Evolutionary conservation across 1,284 basidiomycete species (phyloP), one percentile per base, ranked within the genome.

Genomic region (Sanghuangporus baumii): DNA sequence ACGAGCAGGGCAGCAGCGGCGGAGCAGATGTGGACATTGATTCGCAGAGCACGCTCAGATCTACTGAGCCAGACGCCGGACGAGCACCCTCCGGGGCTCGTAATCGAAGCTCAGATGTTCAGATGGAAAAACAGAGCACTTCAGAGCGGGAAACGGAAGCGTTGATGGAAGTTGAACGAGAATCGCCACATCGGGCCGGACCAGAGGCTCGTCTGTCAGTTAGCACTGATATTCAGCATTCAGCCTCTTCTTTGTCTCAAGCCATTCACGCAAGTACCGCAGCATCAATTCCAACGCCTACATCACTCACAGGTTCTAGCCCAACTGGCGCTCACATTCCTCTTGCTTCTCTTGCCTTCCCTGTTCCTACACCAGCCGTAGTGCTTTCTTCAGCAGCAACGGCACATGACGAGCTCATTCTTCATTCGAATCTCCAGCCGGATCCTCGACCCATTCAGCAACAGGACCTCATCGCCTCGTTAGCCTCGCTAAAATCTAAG

Each of bases 201-300:
- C 18, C 8, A 23, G 26, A 31, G 26, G 26, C 26, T 31, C 26
- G 26, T 31, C 26, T 31, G 26, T 31, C 26, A 31, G 26, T 31
- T 5, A 48, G 47, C 14, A 18, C 47, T 3, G 47, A 48, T 18
- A 7, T 48, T 23, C 48, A 51, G 1, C 26, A 2, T 11, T 2
- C 23, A 20, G 5, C 23, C 23, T 16, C 20, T 4, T 16, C 52
- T 36, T 9, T 36, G 9, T 5, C 52, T 37, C 52, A 26, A n/a
- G 31, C 31, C n/a, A 23, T 34, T 14, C 9, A 3, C 16, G 23
- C 52, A 2, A 46, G 68, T 70, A 26, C 66, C 56, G 5, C 58
- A 66, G 16, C 62, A 57, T 36, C 51, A 67, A 51, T 51, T 61
- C 48, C 54, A 59, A 43, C 55, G 51, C 41, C 50, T 8, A 23